Evolutionary conservation across 768 basidiomycete genomes (phyloP), one percentile per base, ranked within the genome.

Genomic region (Tricholoma matsutake): DNA sequence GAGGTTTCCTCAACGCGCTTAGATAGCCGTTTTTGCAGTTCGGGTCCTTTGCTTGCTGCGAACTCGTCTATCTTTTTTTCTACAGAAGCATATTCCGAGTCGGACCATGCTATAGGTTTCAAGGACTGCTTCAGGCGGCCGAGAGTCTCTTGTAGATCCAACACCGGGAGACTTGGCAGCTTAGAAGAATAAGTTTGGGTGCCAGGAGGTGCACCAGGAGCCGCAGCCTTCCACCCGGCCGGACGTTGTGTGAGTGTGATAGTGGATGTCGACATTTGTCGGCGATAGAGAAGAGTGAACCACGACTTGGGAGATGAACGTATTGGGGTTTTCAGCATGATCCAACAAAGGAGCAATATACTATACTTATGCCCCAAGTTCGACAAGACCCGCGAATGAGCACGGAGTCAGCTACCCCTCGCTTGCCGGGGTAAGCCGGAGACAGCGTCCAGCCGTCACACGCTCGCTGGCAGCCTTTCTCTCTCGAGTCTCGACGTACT

Each of bases 101-200:
- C 76, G 1, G 82, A 79, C 73, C 84, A 83, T 5, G 93, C 88
- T 52, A 96, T 84, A 0, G 94, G 92, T 57, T 78, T 79, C 56
- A 98, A 72, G 1, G 86, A 86, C 28, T 84, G 79, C 70, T 88
- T 89, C 66, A 97, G 81, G 56, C 84, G 83, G 37, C 75, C 74
- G 18, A 95, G 76, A 1, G 94, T 96, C 13, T 81, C 76, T 2
- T 73, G 62, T 7, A 97, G 83, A 25, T 81, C 73, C 11, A 91
- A 87, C 0, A 97, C 86, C 0, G 95, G 96, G 7, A 98, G 83
- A 51, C 78, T 79, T 0, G 87, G 88, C 4, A 97, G 81, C 8
- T 76, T 72, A 0, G 80, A 79, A 1, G 81, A 81, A 69, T 91
- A 92, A 11, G 92, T 90, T 14, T 79, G 70, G 10, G 88, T 75